Conservation (phyloP, 345 rosid genomes). For the Heritiera fomes region DNA sequence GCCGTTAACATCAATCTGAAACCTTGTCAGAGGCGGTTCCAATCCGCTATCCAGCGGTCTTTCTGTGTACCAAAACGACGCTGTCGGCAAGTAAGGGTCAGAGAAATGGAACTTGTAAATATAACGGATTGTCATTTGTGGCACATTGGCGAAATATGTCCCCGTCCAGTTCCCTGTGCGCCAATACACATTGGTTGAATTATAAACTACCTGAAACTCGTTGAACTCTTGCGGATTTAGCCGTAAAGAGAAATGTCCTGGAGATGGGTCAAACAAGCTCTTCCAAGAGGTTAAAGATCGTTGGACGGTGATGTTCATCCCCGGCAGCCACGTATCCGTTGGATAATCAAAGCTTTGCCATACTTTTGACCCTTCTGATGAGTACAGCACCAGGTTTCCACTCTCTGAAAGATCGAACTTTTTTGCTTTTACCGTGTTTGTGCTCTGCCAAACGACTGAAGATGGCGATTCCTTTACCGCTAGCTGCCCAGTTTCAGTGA, state of each 20-base stretch:
- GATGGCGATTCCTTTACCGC: conserved; percentile 37
- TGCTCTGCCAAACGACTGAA: conserved; percentile 45
- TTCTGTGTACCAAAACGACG: conserved; percentile 59
- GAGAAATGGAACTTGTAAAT: conserved; percentile 63
- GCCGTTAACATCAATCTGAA: conserved; percentile 43
- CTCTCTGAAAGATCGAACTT: conserved; percentile 34
- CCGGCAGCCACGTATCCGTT: conserved; percentile 63
- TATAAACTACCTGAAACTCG: conserved; percentile 51
- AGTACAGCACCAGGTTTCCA: conserved; percentile 51
- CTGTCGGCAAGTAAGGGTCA: conserved; percentile 50
- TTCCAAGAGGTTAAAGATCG: conserved; percentile 44
- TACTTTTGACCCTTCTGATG: conserved; percentile 26
- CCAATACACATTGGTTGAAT: conserved; percentile 46
- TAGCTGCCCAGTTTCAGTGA: conserved; percentile 36
- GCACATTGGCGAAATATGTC: conserved; percentile 45
- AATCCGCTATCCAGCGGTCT: conserved; percentile 29
- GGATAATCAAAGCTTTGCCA: conserved; percentile 68
- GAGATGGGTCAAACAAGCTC: conserved; percentile 46
- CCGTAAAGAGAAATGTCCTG: conserved; percentile 45
- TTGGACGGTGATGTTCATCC: conserved; percentile 41
- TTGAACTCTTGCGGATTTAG: conserved; percentile 38
- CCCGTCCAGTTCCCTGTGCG: conserved; percentile 66
- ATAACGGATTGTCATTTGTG: conserved; percentile 51
- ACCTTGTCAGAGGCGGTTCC: conserved; percentile 50
- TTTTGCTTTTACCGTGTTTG: conserved; percentile 32